Base-by-base conservation (phyloP, 176 grass and related monocot species). In the Echinochloa phyllopogon region DNA sequence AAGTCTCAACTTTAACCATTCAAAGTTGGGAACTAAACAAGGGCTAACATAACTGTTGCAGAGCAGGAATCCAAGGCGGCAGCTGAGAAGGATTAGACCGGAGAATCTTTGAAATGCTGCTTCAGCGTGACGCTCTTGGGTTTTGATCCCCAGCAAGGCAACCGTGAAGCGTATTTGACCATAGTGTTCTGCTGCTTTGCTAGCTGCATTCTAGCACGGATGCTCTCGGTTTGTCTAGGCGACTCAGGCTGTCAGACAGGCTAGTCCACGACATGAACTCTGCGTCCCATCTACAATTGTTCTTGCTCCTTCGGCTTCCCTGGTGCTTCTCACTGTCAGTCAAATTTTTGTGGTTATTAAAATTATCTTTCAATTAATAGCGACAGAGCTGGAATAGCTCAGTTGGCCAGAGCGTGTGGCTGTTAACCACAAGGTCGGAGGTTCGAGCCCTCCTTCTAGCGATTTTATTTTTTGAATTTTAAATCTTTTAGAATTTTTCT, bases 351-450 rank as follows among this genome's bases (percentile, higher is more conserved):
- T 33, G 2, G 29, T 1, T 33, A 33, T 33, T 33, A 33, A 33
- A 2, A 33, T 33, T 33, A 33, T 2, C 1, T 33, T 33, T 33
- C 29, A 2, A 33, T 33, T 33, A 33, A 33, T 1, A 33, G 29
- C 1, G 13, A 9, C 11, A 49, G 51, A 83, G 89, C 87, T 94
- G 84, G 89, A 94, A 84, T 94, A 94, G 92, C 87, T 94, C 84
- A 92, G 92, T 91, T 89, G 89, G 87, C 82, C 79, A 92, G 89
- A 92, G 89, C 84, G 84, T 91, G 86, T 94, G 87, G 89, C 87
- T 89, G 87, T 94, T 94, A 92, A 92, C 89, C 92, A 89, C 76
- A 91, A 94, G 92, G 92, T 92, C 89, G 84, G 86, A 91, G 92
- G 89, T 94, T 94, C 92, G 51, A 94, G 70, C 87, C 87, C 87